phyloP scores from a whole-genome alignment of 1,284 basidiomycete genomes.

The Ustilago esculenta region DNA sequence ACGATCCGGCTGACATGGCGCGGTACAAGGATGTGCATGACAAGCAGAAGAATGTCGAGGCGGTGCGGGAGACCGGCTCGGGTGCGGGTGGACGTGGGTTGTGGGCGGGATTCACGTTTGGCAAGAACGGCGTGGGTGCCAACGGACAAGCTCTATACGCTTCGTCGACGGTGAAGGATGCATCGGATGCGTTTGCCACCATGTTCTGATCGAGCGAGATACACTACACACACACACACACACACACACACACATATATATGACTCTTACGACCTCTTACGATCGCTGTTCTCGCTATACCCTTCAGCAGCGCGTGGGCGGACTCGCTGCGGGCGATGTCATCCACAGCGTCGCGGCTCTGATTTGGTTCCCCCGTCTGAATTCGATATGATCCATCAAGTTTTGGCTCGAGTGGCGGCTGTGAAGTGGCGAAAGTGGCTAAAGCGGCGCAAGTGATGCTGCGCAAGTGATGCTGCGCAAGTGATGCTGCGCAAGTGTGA shows the following conservation, averaged over 20 bases:
- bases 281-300: conserved; percentile 23
- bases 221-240: too few relatives aligned
- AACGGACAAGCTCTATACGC: conserved; percentile 37
- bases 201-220: conserved; percentile 58
- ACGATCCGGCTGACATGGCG: conserved; percentile 90
- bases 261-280: conserved; percentile 2
- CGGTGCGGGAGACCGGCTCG: conserved; percentile 75
- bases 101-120: conserved; percentile 97
- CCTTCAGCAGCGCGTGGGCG: conserved; percentile 14
- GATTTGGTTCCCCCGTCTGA: neutral
- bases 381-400: too few relatives aligned
- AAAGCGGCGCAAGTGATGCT: too few relatives aligned
- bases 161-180: conserved; percentile 31
- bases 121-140: conserved; percentile 59
- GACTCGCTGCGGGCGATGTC: neutral
- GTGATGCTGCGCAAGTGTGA: too few relatives aligned
- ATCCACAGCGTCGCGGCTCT: conserved; percentile 8
- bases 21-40: conserved; percentile 91
- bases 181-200: conserved; percentile 54
- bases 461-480: too few relatives aligned
- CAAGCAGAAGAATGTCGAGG: conserved; percentile 92
- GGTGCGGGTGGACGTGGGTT: conserved; percentile 77
- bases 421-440: too few relatives aligned
- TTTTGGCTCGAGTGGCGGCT: too few relatives aligned
- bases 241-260: neutral